Conservation (phyloP, 2,329 filamentous ascomycete genomes). For the Colletotrichum sp. region DNA sequence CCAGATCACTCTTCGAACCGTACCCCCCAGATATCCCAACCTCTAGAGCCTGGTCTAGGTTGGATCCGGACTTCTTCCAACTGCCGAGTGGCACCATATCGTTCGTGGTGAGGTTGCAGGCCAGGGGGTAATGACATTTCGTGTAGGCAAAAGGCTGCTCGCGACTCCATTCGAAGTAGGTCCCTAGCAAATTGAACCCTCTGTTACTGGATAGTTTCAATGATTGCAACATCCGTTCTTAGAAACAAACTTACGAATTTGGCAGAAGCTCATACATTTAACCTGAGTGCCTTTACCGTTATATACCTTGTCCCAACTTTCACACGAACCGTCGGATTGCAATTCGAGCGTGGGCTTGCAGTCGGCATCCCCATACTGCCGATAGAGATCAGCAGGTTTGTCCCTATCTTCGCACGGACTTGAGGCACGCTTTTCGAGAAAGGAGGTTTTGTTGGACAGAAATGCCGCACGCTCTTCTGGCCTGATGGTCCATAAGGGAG, state of each 20-base stretch:
- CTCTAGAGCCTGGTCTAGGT: conserved; percentile 24
- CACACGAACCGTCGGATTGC: not conserved
- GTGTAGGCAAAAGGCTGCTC: conserved; percentile 39
- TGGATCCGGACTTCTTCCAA: not conserved
- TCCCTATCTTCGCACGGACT: not conserved
- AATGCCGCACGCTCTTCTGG: not conserved
- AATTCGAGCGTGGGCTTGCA: not conserved
- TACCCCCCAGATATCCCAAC: conserved; percentile 22
- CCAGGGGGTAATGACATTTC: conserved; percentile 36
- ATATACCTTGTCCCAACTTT: not conserved
- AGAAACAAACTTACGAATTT: not conserved
- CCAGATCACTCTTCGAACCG: not conserved
- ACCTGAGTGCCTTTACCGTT: not conserved
- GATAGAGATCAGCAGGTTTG: not conserved
- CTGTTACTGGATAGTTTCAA: not conserved
- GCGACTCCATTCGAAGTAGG: conserved; percentile 30
- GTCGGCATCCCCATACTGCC: not conserved
- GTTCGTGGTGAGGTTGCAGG: conserved; percentile 30
- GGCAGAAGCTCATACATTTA: not conserved
- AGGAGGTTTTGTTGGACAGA: not conserved
- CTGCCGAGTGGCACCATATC: conserved; percentile 37
- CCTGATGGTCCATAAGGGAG: not conserved
- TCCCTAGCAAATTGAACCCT: not conserved
- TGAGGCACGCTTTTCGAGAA: not conserved
- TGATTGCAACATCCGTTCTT: rapidly evolving